phyloP scores from a whole-genome alignment of 306 rosid species.

The Rosa persica region DNA sequence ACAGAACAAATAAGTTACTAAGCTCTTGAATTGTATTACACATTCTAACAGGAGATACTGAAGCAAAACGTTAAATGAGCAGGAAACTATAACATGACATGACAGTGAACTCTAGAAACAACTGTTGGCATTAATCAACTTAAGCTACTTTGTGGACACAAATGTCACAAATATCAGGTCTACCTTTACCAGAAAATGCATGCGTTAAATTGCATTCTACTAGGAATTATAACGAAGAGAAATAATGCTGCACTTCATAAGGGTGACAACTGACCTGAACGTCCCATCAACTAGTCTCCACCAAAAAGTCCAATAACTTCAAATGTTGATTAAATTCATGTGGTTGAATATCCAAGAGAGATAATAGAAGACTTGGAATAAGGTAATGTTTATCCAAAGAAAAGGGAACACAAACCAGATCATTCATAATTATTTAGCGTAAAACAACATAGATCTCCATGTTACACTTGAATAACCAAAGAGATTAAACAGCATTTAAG shows the following conservation, averaged over 20 bases:
- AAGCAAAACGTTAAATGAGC: neutral
- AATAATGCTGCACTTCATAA: neutral
- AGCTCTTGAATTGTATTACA: neutral
- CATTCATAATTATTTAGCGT: neutral
- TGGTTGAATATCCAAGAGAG: neutral
- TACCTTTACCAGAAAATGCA: neutral
- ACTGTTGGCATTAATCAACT: neutral
- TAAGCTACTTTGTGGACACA: neutral
- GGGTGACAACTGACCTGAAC: neutral
- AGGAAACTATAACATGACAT: neutral
- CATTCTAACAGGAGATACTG: neutral
- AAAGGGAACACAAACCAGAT: neutral
- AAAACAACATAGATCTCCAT: neutral
- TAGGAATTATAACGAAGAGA: neutral
- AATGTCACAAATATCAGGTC: constrained; percentile 2
- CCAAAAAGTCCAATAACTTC: neutral
- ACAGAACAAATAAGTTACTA: neutral
- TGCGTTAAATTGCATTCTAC: neutral
- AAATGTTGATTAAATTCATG: neutral
- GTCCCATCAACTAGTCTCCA: neutral
- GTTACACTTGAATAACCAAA: neutral
- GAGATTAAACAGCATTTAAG: neutral
- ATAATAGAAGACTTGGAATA: neutral
- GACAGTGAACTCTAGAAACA: too few species aligned
- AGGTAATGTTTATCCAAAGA: neutral